Percentiles rank a stretch among this genome's conserved stretches.
Conservation (phyloP, 495 filamentous ascomycete genomes). For the Penicilliopsis zonata region DNA sequence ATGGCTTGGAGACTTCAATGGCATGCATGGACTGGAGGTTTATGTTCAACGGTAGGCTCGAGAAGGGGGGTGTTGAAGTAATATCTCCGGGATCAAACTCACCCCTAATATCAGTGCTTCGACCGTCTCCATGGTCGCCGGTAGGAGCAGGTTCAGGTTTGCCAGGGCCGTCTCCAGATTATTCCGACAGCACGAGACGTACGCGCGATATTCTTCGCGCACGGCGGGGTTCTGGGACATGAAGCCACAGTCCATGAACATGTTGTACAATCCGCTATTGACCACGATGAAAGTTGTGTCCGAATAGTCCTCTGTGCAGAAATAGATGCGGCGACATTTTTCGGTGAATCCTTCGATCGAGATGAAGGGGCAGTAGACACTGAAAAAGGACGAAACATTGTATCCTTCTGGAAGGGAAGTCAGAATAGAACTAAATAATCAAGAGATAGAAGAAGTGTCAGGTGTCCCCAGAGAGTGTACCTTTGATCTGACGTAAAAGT, state of each 20-base stretch:
- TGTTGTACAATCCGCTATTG: constrained; percentile 42
- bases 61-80: too few relatives aligned
- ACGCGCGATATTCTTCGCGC: constrained; percentile 24
- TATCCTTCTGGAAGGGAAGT: constrained; percentile 5
- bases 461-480: constrained; percentile 15
- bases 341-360: constrained; percentile 42
- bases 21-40: constrained; percentile 37
- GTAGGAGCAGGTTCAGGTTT: constrained; percentile 45
- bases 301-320: constrained; percentile 43
- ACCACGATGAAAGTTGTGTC: constrained; percentile 43
- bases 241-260: constrained; percentile 40
- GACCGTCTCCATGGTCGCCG: constrained; percentile 43
- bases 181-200: constrained; percentile 33
- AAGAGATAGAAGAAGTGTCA: constrained; percentile 2
- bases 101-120: constrained; percentile 48
- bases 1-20: constrained; percentile 51
- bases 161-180: constrained; percentile 49
- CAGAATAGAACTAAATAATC: constrained; percentile 1
- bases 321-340: constrained; percentile 47
- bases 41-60: too few relatives aligned
- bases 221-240: constrained; percentile 13
- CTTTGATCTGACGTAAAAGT: constrained; percentile 38
- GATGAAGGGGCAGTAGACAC: constrained; percentile 26
- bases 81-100: constrained; percentile 14
- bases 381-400: constrained; percentile 8